phyloP scores from a whole-genome alignment of 2,329 filamentous ascomycete genomes.

The Hymenotorrendiella dingleyae region DNA sequence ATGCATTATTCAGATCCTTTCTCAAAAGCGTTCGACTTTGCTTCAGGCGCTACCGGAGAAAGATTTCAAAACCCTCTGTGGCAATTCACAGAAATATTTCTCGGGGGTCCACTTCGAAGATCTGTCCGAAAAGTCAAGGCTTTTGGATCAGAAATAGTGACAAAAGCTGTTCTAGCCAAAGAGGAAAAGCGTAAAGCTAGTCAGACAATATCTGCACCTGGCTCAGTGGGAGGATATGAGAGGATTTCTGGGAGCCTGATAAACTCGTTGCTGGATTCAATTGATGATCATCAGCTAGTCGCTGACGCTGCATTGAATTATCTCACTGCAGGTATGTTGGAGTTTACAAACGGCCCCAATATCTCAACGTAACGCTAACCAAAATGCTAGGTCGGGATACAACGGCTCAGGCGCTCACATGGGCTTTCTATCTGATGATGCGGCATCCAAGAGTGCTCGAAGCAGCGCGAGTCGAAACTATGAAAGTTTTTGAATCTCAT shows the following conservation, averaged over 20 bases:
- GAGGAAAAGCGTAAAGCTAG: slow-evolving; percentile 18
- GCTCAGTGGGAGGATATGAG: slow-evolving; percentile 13
- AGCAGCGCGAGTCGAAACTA: slow-evolving; percentile 40
- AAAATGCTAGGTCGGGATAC: slow-evolving; percentile 58
- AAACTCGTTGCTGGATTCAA: slow-evolving; percentile 51
- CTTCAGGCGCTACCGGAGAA: slow-evolving; percentile 52
- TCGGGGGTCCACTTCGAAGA: slow-evolving; percentile 41
- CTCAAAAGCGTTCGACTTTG: slow-evolving; percentile 54
- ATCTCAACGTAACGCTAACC: too few species aligned
- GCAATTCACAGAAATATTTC: slow-evolving; percentile 51
- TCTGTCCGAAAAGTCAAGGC: slow-evolving; percentile 45
- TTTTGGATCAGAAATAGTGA: slow-evolving; percentile 53
- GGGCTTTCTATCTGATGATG: slow-evolving; percentile 57
- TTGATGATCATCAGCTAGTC: slow-evolving; percentile 49
- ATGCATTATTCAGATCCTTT: slow-evolving; percentile 58
- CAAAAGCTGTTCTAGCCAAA: slow-evolving; percentile 43
- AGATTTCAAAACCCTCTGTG: slow-evolving; percentile 63
- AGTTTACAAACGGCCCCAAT: too few species aligned
- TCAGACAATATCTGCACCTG: slow-evolving; percentile 6
- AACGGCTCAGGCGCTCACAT: slow-evolving; percentile 58
- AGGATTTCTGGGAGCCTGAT: slow-evolving; percentile 51
- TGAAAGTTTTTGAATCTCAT: slow-evolving; percentile 4
- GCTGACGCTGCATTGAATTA: slow-evolving; percentile 62
- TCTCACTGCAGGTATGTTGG: slow-evolving; percentile 51
- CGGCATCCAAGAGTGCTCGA: slow-evolving; percentile 38